Percentiles rank a stretch among this genome's conserved stretches.
Evolutionary conservation across 2,329 filamentous ascomycete genomes (phyloP).

Genomic region (Paecilomyces niveus): DNA sequence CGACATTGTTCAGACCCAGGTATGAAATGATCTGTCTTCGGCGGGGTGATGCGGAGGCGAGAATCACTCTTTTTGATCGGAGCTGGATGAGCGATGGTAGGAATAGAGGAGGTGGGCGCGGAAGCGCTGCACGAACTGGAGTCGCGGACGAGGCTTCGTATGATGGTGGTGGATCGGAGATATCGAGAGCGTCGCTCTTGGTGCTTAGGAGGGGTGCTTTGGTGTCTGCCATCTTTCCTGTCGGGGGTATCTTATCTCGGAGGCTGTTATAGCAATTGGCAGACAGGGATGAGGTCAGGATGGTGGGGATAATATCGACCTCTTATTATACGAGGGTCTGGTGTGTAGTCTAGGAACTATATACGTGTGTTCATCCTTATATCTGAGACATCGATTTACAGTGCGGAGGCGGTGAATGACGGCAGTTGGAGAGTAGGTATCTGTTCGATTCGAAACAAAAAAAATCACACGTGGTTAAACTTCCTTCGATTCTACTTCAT

Average conservation of each 20-base stretch:
- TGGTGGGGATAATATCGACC: neutral
- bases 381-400: neutral
- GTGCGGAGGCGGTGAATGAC: neutral
- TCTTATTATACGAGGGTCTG: neutral
- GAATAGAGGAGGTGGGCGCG: slow-evolving; percentile 55
- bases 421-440: neutral
- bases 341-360: neutral
- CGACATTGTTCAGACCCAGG: slow-evolving; percentile 73
- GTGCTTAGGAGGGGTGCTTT: slow-evolving; percentile 19
- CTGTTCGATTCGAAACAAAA: too few species aligned
- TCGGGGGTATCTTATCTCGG: neutral
- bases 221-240: neutral
- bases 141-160: slow-evolving; percentile 18
- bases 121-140: slow-evolving; percentile 16
- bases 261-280: neutral
- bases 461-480: too few species aligned
- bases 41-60: slow-evolving; percentile 83
- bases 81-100: slow-evolving; percentile 73
- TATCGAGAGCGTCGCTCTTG: slow-evolving; percentile 8
- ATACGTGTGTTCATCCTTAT: neutral
- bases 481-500: too few species aligned
- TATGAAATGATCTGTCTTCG: slow-evolving; percentile 70
- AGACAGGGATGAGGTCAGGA: neutral
- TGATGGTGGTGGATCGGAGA: slow-evolving; percentile 25
- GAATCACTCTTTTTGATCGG: slow-evolving; percentile 71